Evolutionary conservation across 371 early-diverging fungal species (phyloP).

Genomic region (Mucor velutinosus): DNA sequence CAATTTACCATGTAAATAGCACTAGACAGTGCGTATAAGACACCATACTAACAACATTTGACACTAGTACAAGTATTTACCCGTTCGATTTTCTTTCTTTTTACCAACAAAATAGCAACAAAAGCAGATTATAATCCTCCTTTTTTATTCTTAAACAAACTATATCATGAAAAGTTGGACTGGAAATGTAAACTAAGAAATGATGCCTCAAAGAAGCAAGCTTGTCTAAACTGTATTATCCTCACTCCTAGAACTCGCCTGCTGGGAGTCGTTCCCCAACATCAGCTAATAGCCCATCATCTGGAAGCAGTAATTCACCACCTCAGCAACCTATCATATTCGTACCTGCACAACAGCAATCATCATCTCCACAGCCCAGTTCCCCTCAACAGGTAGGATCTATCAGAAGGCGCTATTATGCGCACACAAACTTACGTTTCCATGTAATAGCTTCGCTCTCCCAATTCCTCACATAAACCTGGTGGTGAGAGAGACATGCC

Average conservation of each 20-base stretch:
- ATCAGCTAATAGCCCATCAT: neutral
- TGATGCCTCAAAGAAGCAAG: neutral
- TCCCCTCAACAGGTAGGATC: conserved; percentile 9
- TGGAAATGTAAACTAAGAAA: conserved; percentile 19
- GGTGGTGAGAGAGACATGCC: conserved; percentile 44
- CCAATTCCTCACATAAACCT: conserved; percentile 11
- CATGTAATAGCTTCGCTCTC: conserved; percentile 19
- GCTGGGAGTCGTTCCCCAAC: conserved; percentile 6
- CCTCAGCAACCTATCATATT: conserved; percentile 13
- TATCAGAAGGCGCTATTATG: neutral
- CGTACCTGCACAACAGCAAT: conserved; percentile 19
- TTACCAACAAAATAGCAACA: neutral
- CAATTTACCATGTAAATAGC: neutral
- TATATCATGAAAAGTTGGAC: conserved; percentile 22
- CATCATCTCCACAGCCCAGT: neutral
- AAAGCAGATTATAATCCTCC: neutral
- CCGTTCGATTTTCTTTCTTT: conserved; percentile 3
- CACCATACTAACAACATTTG: neutral
- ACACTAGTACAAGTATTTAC: neutral
- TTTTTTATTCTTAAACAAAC: conserved; percentile 1
- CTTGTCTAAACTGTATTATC: neutral
- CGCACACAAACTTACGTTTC: neutral
- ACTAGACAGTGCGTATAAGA: neutral
- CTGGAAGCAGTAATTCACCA: conserved; percentile 8
- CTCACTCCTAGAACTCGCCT: conserved; percentile 6